Base-by-base conservation (phyloP, 352 stramenopile genomes). In the Hyaloperonospora brassicae region DNA sequence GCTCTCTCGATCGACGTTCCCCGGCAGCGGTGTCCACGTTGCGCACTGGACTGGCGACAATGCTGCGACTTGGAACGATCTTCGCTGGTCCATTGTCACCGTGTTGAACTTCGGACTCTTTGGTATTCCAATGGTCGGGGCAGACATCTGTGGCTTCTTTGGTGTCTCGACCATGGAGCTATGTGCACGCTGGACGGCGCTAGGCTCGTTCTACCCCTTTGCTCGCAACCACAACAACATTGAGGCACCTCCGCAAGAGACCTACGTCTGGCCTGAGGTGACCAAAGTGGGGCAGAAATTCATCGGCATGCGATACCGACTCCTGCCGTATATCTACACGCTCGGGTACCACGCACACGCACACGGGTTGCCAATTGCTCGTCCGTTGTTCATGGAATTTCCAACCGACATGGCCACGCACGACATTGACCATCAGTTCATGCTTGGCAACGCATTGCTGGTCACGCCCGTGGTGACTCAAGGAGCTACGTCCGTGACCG, bases 41-140 rank as follows among this genome's bases (percentile, higher is more conserved):
- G 79, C 77, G 24, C 81, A 93, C 66, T 90, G 79, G 79, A 87
- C 80, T 4, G 83, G 83, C 17, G 83, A 93, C 57, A 93, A 90
- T 45, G 70, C 62, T 0, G 78, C 84, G 0, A 86, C 69, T 34
- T 94, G 84, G 84, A 71, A 87, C 47, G 84, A 94, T 58, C 50
- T 94, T 9, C 68, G 72, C 17, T 84, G 72, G 62, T 87, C 70
- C 40, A 70, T 94, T 27, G 63, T 73, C 22, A 68, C 73, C 4
- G 80, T 91, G 30, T 59, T 89, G 5, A 79, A 86, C 38, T 86
- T 91, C 22, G 78, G 78, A 14, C 40, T 94, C 3, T 91, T 86
- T 43, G 78, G 79, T 10, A 83, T 94, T 50, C 79, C 81, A 7
- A 91, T 94, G 80, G 70, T 90, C 2, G 84, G 84, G 10, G 70